phyloP scores from a whole-genome alignment of 306 rosid genomes.

The Rubus parviflorus region DNA sequence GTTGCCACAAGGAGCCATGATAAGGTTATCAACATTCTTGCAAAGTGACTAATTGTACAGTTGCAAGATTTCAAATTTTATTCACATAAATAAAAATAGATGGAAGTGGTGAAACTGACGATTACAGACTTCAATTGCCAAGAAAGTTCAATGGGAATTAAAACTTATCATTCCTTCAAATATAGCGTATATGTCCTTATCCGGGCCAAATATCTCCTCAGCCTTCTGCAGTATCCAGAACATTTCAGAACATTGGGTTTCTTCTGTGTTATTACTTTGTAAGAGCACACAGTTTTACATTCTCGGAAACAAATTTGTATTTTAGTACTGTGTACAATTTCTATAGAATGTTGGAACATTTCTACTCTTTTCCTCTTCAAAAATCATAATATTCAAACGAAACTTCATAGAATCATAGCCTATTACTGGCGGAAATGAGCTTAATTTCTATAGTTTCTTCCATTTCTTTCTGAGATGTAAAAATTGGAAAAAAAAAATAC shows the following conservation, averaged over 20 bases:
- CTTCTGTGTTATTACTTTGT: neutral
- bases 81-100: constrained; percentile 24
- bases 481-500: no score
- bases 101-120: constrained; percentile 8
- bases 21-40: constrained; percentile 32
- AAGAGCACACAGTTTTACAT: neutral
- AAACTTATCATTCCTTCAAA: constrained; percentile 90
- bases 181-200: constrained; percentile 70
- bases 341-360: no score
- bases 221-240: constrained; percentile 34
- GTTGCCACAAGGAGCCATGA: constrained; percentile 69
- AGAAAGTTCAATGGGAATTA: constrained; percentile 47
- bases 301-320: neutral
- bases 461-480: no score
- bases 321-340: no score
- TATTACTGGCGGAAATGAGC: no score
- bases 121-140: constrained; percentile 25
- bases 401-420: no score
- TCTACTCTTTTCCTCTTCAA: no score
- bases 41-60: no score
- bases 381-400: no score
- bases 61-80: neutral
- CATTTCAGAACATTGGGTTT: neutral
- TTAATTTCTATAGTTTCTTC: no score
- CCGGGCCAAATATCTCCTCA: constrained; percentile 87